A percentile compares a stretch with the other conserved stretches of the same genome.
Conservation (phyloP, 352 stramenopile genomes). For the Stramenopiles sp. region DNA sequence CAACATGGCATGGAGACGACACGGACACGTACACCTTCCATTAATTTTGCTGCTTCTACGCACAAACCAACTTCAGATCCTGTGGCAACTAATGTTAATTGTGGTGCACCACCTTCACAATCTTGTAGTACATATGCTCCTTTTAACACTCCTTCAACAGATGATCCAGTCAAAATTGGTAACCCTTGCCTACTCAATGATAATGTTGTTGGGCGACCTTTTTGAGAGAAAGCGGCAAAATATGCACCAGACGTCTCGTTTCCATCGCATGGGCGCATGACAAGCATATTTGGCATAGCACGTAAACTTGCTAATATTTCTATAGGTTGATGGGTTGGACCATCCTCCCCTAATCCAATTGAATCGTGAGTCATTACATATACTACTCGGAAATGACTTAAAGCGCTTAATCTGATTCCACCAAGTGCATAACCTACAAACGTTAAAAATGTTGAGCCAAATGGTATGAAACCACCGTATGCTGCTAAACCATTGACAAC, state of each 20-base stretch:
- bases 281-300: slow-evolving; percentile 91
- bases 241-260: slow-evolving; percentile 95
- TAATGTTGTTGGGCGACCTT: slow-evolving; percentile 56
- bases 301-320: slow-evolving; percentile 88
- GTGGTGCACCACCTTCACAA: slow-evolving; percentile 39
- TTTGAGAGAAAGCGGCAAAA: slow-evolving; percentile 46
- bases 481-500: slow-evolving; percentile 95
- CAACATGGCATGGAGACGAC: slow-evolving; percentile 92
- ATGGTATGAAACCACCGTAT: slow-evolving; percentile 81
- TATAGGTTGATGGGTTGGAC: slow-evolving; percentile 95
- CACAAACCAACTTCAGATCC: slow-evolving; percentile 85
- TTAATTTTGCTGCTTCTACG: slow-evolving; percentile 73
- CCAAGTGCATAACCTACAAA: slow-evolving; percentile 94
- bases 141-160: slow-evolving; percentile 63
- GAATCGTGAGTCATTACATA: slow-evolving; percentile 98
- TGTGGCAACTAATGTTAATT: slow-evolving; percentile 74
- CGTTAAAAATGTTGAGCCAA: slow-evolving; percentile 98
- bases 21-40: slow-evolving; percentile 54
- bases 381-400: slow-evolving; percentile 83
- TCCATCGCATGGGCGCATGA: slow-evolving; percentile 86
- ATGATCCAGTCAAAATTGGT: slow-evolving; percentile 63
- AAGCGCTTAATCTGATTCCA: slow-evolving; percentile 72
- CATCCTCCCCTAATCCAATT: slow-evolving; percentile 98
- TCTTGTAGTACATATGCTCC: slow-evolving; percentile 56
- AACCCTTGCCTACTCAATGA: slow-evolving; percentile 69